A percentile compares a stretch with the other conserved stretches of the same genome.
These are phyloP conservation scores for Colletotrichum endophyticum DNA, from an alignment of 2,329 filamentous ascomycete genomes.

Conservation along the genomic window DNA sequence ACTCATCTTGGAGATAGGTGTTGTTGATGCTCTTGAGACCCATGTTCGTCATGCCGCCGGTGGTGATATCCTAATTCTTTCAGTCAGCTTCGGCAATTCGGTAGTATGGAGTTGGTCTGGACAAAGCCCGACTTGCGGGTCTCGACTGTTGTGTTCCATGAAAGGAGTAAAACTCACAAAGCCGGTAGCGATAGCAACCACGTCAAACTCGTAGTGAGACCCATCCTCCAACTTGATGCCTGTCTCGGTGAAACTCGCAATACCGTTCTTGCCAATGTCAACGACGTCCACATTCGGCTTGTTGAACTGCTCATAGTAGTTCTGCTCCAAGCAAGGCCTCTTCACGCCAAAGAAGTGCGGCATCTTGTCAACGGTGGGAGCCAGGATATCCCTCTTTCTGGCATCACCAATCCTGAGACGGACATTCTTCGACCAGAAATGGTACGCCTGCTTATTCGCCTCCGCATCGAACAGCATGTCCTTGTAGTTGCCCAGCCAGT, in stretches of 20 bases:
- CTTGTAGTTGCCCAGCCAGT: conserved; percentile 59
- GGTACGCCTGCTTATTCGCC: conserved; percentile 58
- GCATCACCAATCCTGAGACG: conserved; percentile 55
- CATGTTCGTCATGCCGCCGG: conserved; percentile 46
- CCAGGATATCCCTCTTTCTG: conserved; percentile 52
- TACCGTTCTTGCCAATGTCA: conserved; percentile 43
- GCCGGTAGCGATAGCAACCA: conserved; percentile 49
- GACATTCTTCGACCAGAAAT: conserved; percentile 60
- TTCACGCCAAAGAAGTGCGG: conserved; percentile 62
- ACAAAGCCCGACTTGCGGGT: background rate
- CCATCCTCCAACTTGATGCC: conserved; percentile 45
- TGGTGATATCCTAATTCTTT: background rate
- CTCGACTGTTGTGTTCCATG: background rate
- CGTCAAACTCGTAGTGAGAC: conserved; percentile 46
- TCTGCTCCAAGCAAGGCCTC: conserved; percentile 46
- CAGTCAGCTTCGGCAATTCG: background rate
- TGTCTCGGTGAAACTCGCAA: conserved; percentile 44
- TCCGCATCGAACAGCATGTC: conserved; percentile 51
- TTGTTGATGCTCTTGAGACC: conserved; percentile 45
- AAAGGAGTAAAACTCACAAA: conserved; percentile 38
- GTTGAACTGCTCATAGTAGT: conserved; percentile 55
- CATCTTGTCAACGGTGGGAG: conserved; percentile 47
- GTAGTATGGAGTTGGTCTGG: background rate
- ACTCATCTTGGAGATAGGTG: conserved; percentile 44
- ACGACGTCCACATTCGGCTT: conserved; percentile 45